A percentile compares a stretch with the other conserved stretches of the same genome.
Conservation (phyloP, 73 alveolate species). For the Blepharisma japonicum region DNA sequence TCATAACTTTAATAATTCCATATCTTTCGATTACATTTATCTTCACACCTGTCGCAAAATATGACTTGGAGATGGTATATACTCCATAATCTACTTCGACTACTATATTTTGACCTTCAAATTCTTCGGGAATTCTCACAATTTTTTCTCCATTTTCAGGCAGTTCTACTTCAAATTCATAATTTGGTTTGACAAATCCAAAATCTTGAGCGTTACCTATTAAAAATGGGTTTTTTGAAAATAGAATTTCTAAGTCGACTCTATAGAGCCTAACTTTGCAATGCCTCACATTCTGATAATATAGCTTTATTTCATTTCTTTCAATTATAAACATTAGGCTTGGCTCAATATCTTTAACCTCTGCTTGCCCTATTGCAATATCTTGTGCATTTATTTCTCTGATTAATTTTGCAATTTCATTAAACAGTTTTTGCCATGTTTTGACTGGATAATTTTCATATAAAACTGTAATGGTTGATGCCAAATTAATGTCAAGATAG, state of each 20-base stretch:
- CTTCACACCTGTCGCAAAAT: slow-evolving; percentile 66
- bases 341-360: slow-evolving; percentile 63
- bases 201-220: slow-evolving; percentile 37
- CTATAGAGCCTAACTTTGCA: slow-evolving; percentile 61
- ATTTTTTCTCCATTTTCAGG: slow-evolving; percentile 31
- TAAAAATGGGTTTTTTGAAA: slow-evolving; percentile 76
- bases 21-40: slow-evolving; percentile 56
- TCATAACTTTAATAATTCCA: slow-evolving; percentile 79
- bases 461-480: slow-evolving; percentile 51
- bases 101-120: slow-evolving; percentile 58
- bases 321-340: slow-evolving; percentile 46
- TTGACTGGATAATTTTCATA: slow-evolving; percentile 61
- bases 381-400: slow-evolving; percentile 39
- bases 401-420: slow-evolving; percentile 37
- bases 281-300: slow-evolving; percentile 51
- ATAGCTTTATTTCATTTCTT: slow-evolving; percentile 42
- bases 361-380: slow-evolving; percentile 40
- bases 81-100: slow-evolving; percentile 70
- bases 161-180: slow-evolving; percentile 17
- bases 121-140: slow-evolving; percentile 61
- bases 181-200: slow-evolving; percentile 60
- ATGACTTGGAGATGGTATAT: slow-evolving; percentile 52
- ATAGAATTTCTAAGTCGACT: slow-evolving; percentile 75
- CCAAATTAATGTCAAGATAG: slow-evolving; percentile 69
- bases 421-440: slow-evolving; percentile 52